Evolutionary conservation across 169 alveolate species (phyloP).

Genomic region (Plasmodium blacklocki): DNA sequence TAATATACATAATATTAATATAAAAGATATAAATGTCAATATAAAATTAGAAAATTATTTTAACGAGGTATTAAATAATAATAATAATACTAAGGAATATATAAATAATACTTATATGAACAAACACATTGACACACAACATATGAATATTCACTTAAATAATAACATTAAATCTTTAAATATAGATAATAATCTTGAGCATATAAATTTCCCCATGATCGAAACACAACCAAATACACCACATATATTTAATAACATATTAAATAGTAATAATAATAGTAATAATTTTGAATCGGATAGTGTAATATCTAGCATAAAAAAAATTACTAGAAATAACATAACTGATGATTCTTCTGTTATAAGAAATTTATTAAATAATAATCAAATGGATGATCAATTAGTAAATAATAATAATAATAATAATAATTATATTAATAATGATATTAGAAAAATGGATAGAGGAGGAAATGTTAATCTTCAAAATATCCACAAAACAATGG

Average conservation of each 20-base stretch:
- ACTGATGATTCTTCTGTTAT: neutral
- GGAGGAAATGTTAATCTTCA: too few species aligned
- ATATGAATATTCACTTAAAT: neutral
- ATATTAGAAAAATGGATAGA: too few species aligned
- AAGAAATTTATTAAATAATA: too few species aligned
- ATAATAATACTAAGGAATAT: slow-evolving; percentile 13
- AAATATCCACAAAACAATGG: too few species aligned
- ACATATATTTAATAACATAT: neutral
- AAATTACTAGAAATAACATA: neutral
- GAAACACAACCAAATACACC: neutral
- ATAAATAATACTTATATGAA: neutral
- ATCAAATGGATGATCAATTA: too few species aligned
- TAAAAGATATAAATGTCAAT: slow-evolving; percentile 19
- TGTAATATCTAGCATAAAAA: neutral
- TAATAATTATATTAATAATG: too few species aligned
- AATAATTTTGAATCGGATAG: neutral
- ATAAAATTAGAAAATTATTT: slow-evolving; percentile 21
- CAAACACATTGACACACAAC: neutral
- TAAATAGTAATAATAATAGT: neutral
- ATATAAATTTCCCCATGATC: neutral
- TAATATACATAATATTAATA: slow-evolving; percentile 24
- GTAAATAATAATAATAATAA: too few species aligned
- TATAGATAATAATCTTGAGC: neutral
- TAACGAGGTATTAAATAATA: slow-evolving; percentile 27
- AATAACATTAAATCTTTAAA: neutral